Evolutionary conservation across 495 filamentous ascomycete species (phyloP).

Genomic region (Xylaria telfairii): DNA sequence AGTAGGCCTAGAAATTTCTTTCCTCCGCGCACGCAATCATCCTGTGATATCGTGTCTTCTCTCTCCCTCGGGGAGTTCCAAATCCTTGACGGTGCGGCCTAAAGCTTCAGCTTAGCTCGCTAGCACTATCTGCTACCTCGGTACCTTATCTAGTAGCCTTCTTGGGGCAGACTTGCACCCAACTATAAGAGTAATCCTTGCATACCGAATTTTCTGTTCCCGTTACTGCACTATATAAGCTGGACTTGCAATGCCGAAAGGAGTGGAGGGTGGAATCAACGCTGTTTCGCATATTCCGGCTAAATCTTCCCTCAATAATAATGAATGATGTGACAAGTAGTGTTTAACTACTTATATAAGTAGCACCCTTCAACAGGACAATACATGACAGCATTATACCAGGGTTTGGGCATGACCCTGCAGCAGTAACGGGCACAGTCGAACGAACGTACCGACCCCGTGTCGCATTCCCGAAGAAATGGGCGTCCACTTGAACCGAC

Average conservation of each 20-base stretch:
- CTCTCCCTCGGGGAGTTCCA: not conserved
- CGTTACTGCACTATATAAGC: not conserved
- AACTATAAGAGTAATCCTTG: constrained; percentile 16
- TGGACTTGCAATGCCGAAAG: constrained; percentile 14
- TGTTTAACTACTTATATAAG: not conserved
- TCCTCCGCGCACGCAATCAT: constrained; percentile 18
- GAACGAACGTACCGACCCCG: not conserved
- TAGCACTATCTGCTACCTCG: constrained; percentile 5
- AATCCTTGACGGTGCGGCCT: constrained; percentile 10
- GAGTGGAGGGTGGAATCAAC: constrained; percentile 13
- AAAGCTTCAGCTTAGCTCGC: constrained; percentile 1
- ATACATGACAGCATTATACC: not conserved
- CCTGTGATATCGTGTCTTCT: constrained; percentile 17
- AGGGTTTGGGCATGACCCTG: not conserved
- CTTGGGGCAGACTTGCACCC: not conserved
- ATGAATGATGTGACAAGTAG: constrained; percentile 2
- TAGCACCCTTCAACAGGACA: not conserved
- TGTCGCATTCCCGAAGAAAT: constrained; percentile 16
- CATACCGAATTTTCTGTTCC: not conserved
- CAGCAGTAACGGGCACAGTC: not conserved
- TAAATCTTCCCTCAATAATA: constrained; percentile 10
- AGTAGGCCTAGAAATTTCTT: not conserved
- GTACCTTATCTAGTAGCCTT: not conserved
- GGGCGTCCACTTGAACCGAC: constrained; percentile 10
- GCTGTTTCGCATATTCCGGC: constrained; percentile 22